phyloP scores from a whole-genome alignment of 1,284 basidiomycete species.

The Sphaerobolus stellatus region DNA sequence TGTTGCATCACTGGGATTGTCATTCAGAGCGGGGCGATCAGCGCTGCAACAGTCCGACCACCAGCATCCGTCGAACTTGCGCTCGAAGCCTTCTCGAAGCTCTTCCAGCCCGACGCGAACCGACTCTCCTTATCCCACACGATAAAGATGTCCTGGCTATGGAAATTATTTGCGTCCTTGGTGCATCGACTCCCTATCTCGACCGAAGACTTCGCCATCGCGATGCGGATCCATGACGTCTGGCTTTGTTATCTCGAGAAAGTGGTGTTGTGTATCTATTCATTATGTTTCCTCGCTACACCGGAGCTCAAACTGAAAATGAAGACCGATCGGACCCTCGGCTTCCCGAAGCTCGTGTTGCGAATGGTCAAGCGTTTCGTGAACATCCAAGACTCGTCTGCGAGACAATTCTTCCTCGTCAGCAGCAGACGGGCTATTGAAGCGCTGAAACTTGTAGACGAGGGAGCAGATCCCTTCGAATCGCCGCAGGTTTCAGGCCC shows the following conservation, averaged over 20 bases:
- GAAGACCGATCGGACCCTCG: constrained; percentile 57
- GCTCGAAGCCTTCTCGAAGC: constrained; percentile 78
- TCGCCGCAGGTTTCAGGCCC: constrained; percentile 54
- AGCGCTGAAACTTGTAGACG: constrained; percentile 82
- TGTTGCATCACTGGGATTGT: constrained; percentile 60
- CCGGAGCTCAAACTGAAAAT: constrained; percentile 69
- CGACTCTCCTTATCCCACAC: constrained; percentile 68
- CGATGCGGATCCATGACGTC: constrained; percentile 54
- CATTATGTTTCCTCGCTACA: constrained; percentile 81
- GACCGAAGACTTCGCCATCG: constrained; percentile 73
- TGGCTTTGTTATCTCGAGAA: constrained; percentile 84
- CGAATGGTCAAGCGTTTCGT: constrained; percentile 64
- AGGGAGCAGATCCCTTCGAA: constrained; percentile 73
- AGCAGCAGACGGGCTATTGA: constrained; percentile 79
- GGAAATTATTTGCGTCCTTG: constrained; percentile 65
- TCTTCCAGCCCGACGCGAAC: constrained; percentile 78
- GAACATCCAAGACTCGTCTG: constrained; percentile 43
- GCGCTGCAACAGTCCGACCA: constrained; percentile 43
- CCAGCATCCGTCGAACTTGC: constrained; percentile 72
- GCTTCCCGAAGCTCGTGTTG: constrained; percentile 62
- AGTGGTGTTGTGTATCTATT: constrained; percentile 78
- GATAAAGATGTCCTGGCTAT: constrained; percentile 59
- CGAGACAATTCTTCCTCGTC: constrained; percentile 56
- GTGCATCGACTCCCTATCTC: constrained; percentile 81
- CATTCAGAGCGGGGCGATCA: constrained; percentile 43